Conservation (phyloP, 139 green algal species). For the Chlorella sp. region DNA sequence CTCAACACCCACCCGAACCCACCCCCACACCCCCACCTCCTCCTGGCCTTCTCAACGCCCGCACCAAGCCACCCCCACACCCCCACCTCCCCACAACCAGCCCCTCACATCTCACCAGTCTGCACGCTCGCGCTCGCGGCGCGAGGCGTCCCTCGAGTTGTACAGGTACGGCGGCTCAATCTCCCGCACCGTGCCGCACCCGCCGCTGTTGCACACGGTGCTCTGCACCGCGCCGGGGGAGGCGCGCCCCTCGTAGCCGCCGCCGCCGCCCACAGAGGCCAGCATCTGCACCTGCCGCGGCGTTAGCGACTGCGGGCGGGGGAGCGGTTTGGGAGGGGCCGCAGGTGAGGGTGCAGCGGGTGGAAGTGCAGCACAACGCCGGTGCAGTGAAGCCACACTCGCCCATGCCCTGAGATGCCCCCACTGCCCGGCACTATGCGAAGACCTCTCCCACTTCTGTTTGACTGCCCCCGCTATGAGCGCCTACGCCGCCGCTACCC, state of each 20-base stretch:
- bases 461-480: too few relatives aligned
- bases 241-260: background rate
- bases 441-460: too few relatives aligned
- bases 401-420: too few relatives aligned
- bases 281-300: conserved; percentile 56
- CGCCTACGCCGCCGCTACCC: too few relatives aligned
- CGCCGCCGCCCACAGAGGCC: background rate
- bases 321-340: background rate
- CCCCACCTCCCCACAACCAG: background rate
- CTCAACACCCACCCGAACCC: too few relatives aligned
- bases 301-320: conserved; percentile 27
- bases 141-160: background rate
- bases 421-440: too few relatives aligned
- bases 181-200: conserved; percentile 14
- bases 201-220: conserved; percentile 37
- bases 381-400: too few relatives aligned
- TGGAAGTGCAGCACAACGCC: too few relatives aligned
- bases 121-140: background rate
- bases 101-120: background rate
- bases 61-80: background rate
- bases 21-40: too few relatives aligned
- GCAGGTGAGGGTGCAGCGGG: background rate
- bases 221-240: background rate
- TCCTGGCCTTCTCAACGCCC: too few relatives aligned
- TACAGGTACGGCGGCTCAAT: conserved; percentile 47